Conservation (phyloP, 1,284 basidiomycete genomes). For the Hemileia vastatrix region DNA sequence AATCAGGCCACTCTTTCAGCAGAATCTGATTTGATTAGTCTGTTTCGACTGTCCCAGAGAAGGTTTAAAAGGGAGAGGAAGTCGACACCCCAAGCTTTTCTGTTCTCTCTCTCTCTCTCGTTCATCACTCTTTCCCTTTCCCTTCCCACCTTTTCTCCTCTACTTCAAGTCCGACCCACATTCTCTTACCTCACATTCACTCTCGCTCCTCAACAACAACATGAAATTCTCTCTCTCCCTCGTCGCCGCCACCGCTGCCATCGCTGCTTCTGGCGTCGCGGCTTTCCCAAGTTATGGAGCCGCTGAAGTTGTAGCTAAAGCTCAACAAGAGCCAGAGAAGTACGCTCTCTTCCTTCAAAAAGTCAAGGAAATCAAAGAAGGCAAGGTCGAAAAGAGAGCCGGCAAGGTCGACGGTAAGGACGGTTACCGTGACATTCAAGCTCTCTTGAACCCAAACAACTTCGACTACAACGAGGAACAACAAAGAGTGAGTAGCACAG, state of each 20-base stretch:
- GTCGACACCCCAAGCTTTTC: too few relatives aligned
- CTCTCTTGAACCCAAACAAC: constrained; percentile 28
- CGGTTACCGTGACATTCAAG: constrained; percentile 24
- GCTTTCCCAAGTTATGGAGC: constrained; percentile 27
- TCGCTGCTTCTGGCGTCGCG: constrained; percentile 22
- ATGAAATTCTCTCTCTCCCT: constrained; percentile 22
- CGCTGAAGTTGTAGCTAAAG: not conserved
- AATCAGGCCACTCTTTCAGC: too few relatives aligned
- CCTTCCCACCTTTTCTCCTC: too few relatives aligned
- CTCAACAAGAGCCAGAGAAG: constrained; percentile 20
- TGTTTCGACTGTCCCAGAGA: too few relatives aligned
- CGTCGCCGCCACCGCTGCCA: constrained; percentile 15
- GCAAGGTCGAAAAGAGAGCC: constrained; percentile 14
- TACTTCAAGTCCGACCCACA: not conserved
- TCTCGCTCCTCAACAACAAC: constrained; percentile 1
- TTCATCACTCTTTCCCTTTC: too few relatives aligned
- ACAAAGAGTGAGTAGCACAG: constrained; percentile 16
- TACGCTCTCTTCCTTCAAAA: constrained; percentile 28
- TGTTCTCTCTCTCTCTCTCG: too few relatives aligned
- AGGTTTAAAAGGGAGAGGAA: too few relatives aligned
- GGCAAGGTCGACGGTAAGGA: not conserved
- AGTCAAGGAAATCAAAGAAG: constrained; percentile 26
- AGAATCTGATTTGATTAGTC: too few relatives aligned
- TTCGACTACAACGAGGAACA: constrained; percentile 31
- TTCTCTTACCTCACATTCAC: not conserved